phyloP scores from a whole-genome alignment of 2,329 filamentous ascomycete genomes.

The Ophiostoma quercus region DNA sequence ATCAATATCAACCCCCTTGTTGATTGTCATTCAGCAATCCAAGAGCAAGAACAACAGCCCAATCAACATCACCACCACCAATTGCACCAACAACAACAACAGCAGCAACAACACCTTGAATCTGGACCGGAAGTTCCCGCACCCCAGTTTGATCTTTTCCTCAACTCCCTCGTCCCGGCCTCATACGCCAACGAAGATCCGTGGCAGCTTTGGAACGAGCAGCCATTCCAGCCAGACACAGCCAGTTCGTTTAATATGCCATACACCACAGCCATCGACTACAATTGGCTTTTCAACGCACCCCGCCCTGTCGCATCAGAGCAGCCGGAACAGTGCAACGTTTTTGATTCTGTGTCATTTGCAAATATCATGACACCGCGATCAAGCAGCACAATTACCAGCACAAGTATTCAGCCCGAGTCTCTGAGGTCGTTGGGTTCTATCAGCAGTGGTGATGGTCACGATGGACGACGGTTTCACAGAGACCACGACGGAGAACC shows the following conservation, averaged over 20 bases:
- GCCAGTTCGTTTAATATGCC: slow-evolving; percentile 28
- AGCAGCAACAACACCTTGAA: neutral
- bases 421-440: neutral
- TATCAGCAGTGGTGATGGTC: neutral
- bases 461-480: slow-evolving; percentile 3
- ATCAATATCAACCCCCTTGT: neutral
- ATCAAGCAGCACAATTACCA: slow-evolving; percentile 9
- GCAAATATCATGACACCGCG: slow-evolving; percentile 4
- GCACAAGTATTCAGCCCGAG: neutral
- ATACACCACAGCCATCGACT: slow-evolving; percentile 26
- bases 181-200: neutral
- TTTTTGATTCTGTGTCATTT: neutral
- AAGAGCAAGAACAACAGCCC: neutral
- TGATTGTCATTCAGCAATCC: neutral
- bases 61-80: neutral
- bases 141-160: neutral
- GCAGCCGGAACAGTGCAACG: neutral
- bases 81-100: neutral
- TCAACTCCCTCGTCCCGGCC: neutral
- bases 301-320: neutral
- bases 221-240: slow-evolving; percentile 26
- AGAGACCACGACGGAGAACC: neutral
- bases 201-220: slow-evolving; percentile 20
- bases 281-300: slow-evolving; percentile 27
- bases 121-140: neutral